These are phyloP conservation scores for Ceratobasidium sp. DNA, from an alignment of 1,284 basidiomycete species.

Conservation along the genomic window DNA sequence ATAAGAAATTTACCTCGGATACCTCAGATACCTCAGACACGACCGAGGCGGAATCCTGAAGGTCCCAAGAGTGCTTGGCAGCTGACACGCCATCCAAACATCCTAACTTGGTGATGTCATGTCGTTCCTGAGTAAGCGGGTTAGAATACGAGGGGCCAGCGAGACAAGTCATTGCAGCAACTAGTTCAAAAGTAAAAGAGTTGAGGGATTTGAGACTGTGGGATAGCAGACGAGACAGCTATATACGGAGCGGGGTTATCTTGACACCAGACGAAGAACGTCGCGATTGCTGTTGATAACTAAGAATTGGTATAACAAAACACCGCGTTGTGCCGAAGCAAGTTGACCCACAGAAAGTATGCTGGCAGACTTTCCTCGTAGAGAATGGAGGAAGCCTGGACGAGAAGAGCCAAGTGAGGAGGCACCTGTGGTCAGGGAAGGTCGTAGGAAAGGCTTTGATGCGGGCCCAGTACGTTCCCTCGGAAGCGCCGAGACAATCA, in stretches of 20 bases:
- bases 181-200: not conserved
- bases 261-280: not conserved
- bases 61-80: not conserved
- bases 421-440: constrained; percentile 8
- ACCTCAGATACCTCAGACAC: constrained; percentile 6
- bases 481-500: not conserved
- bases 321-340: not conserved
- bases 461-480: not conserved
- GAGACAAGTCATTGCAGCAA: constrained; percentile 15
- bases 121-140: not conserved
- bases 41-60: constrained; percentile 11
- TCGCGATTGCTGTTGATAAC: not conserved
- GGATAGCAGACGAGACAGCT: not conserved
- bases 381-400: not conserved
- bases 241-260: not conserved
- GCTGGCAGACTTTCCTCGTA: not conserved
- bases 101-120: constrained; percentile 31
- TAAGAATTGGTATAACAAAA: not conserved
- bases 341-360: not conserved
- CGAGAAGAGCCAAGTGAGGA: constrained; percentile 20
- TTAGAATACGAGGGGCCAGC: constrained; percentile 11
- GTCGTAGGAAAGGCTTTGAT: constrained; percentile 6
- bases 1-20: constrained; percentile 10
- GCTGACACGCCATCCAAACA: not conserved
- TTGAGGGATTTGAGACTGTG: not conserved